Evolutionary conservation across 768 basidiomycete genomes (phyloP).

Genomic region (Cystofilobasidium bisporidii): DNA sequence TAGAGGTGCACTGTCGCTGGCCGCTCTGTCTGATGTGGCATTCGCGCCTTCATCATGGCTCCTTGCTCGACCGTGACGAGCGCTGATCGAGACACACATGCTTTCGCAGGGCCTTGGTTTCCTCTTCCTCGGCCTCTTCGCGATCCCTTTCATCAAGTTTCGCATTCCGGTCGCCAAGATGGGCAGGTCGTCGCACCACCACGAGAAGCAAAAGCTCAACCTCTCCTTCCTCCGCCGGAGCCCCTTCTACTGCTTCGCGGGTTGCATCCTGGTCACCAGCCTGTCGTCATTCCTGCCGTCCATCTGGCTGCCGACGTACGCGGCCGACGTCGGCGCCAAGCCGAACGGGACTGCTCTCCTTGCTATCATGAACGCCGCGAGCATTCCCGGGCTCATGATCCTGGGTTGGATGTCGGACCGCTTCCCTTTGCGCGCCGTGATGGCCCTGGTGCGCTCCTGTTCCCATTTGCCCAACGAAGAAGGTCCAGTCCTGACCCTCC

Average conservation of each 20-base stretch:
- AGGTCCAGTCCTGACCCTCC: background rate
- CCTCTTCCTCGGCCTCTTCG: constrained; percentile 24
- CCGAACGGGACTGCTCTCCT: constrained; percentile 35
- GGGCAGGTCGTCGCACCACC: background rate
- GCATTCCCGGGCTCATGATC: constrained; percentile 33
- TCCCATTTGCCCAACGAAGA: background rate
- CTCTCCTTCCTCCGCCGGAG: constrained; percentile 9
- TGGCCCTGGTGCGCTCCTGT: constrained; percentile 24
- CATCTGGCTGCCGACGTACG: constrained; percentile 35
- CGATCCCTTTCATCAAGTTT: constrained; percentile 33
- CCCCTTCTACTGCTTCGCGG: constrained; percentile 30
- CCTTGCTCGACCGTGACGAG: no score
- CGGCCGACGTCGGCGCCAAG: constrained; percentile 30
- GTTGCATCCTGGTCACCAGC: constrained; percentile 32
- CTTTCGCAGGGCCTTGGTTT: constrained; percentile 31
- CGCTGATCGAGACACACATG: background rate
- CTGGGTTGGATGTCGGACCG: constrained; percentile 35
- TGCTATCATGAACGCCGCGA: constrained; percentile 37
- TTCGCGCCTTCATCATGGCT: no score
- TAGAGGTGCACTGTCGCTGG: background rate
- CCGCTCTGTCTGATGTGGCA: no score
- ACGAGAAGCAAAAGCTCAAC: background rate
- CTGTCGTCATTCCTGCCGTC: constrained; percentile 36
- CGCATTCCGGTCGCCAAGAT: constrained; percentile 29
- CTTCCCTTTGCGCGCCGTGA: constrained; percentile 30